Evolutionary conservation across 257 asterid genomes (phyloP), one percentile per base, ranked within the genome.

Genomic region (Rhazya stricta): DNA sequence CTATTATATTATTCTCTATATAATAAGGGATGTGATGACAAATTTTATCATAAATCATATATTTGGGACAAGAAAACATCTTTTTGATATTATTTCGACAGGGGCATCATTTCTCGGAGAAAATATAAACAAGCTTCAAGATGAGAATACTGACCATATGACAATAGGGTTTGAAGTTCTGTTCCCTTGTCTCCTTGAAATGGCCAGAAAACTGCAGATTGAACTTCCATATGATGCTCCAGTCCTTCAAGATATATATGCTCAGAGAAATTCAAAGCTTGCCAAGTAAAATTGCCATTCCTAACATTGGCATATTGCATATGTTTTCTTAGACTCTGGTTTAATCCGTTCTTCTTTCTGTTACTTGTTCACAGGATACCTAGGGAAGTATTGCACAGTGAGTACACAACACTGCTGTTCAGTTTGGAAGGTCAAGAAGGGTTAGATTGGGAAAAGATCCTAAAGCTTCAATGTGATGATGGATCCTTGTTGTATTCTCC

Each of bases 401-500:
- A 81, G 54, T 84, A 82, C 15, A 85, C 90, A 8, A 68, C 89
- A 9, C 19, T 86, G 27, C 66, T 86, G 9, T 83, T 67, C 56
- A 86, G 83, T 65, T 79, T 89, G 73, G 91, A 89, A 87, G 90
- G 89, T 42, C 23, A 84, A 10, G 78, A 79, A 3, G 81, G 81
- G 21, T 66, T 83, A 72, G 83, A 87, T 11, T 89, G 94, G 94
- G 71, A 82, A 29, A 89, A 82, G 56, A 79, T 89, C 16, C 67
- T 89, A 13, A 87, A 85, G 36, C 74, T 89, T 23, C 87, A 83
- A 36, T 61, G 86, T 25, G 37, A 73, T 3, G 83, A 83, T 66
- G 92, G 95, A 30, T 85, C 90, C 15, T 85, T 89, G 76, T 85
- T 85, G 75, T 81, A 84, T 5, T 89, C 91, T n/a, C 88, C 88